These are phyloP conservation scores for Aegle marmelos DNA, from an alignment of 345 rosid genomes.

Conservation along the genomic window DNA sequence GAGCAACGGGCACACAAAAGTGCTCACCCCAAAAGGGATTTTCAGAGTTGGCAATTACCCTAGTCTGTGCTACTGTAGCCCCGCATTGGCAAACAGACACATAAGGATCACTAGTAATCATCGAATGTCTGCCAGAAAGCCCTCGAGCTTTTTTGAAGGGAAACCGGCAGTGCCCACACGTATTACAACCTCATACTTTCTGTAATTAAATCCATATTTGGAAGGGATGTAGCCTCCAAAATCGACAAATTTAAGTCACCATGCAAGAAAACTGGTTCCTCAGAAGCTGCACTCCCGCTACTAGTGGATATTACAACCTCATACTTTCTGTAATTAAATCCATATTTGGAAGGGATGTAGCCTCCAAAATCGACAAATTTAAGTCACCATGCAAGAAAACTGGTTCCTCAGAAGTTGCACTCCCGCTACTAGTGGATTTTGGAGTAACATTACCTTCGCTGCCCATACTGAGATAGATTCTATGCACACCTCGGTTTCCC, in stretches of 20 bases:
- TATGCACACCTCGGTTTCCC: conserved; percentile 4
- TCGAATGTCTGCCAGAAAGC: conserved; percentile 30
- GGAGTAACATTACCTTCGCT: not conserved
- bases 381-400: conserved; percentile 57
- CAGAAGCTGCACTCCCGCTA: conserved; percentile 5
- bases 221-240: conserved; percentile 62
- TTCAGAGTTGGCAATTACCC: conserved; percentile 58
- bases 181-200: conserved; percentile 47
- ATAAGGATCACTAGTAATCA: conserved; percentile 66
- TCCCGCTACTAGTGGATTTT: not conserved
- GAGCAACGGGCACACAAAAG: conserved; percentile 55
- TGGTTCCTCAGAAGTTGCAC: conserved; percentile 18
- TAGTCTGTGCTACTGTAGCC: conserved; percentile 63
- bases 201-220: conserved; percentile 66
- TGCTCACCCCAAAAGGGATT: conserved; percentile 72
- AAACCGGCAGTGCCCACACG: conserved; percentile 33
- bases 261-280: conserved; percentile 38
- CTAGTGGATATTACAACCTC: conserved; percentile 19
- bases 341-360: conserved; percentile 69
- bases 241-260: conserved; percentile 61
- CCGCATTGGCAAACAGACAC: conserved; percentile 62
- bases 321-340: conserved; percentile 56
- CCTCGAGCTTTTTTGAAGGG: conserved; percentile 12
- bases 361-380: conserved; percentile 57
- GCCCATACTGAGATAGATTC: conserved; percentile 29